Evolutionary conservation across 805 yeast species (phyloP).

Genomic region (Saccharomycopsis sp.): DNA sequence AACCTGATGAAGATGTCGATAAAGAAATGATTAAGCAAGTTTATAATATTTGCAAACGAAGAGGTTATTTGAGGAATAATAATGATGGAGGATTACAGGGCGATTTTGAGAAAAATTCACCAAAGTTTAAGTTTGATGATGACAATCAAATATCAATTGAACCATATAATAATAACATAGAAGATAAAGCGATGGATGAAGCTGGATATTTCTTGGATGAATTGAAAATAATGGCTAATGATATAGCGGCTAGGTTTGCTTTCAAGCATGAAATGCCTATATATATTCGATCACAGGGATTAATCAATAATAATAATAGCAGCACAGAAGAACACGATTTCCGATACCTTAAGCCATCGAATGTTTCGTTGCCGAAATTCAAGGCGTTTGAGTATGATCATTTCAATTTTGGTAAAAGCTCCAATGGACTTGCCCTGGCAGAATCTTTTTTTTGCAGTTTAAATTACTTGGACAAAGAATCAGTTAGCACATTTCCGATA

Average conservation of each 20-base stretch:
- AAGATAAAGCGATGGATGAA: neutral
- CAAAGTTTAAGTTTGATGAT: neutral
- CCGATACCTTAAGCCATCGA: slow-evolving; percentile 22
- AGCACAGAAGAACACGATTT: slow-evolving; percentile 22
- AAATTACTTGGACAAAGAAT: slow-evolving; percentile 27
- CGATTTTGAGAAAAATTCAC: slow-evolving; percentile 5
- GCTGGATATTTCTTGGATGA: slow-evolving; percentile 23
- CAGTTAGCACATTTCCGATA: neutral
- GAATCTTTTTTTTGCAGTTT: slow-evolving; percentile 32
- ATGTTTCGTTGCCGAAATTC: slow-evolving; percentile 24
- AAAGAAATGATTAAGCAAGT: slow-evolving; percentile 16
- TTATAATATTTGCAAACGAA: slow-evolving; percentile 9
- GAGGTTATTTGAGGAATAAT: slow-evolving; percentile 4
- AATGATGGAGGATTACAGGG: slow-evolving; percentile 5
- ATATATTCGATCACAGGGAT: slow-evolving; percentile 27
- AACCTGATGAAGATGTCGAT: neutral
- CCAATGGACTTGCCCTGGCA: slow-evolving; percentile 31
- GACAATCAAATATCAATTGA: neutral
- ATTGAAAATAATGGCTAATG: slow-evolving; percentile 28
- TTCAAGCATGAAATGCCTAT: slow-evolving; percentile 25
- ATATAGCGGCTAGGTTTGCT: slow-evolving; percentile 28
- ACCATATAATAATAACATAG: neutral
- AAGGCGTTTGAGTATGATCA: slow-evolving; percentile 33
- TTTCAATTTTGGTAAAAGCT: slow-evolving; percentile 33
- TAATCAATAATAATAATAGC: slow-evolving; percentile 24